Evolutionary conservation across 1,139 yeast genomes (phyloP), one percentile per base, ranked within the genome.

Genomic region (Candida sanyaensis): DNA sequence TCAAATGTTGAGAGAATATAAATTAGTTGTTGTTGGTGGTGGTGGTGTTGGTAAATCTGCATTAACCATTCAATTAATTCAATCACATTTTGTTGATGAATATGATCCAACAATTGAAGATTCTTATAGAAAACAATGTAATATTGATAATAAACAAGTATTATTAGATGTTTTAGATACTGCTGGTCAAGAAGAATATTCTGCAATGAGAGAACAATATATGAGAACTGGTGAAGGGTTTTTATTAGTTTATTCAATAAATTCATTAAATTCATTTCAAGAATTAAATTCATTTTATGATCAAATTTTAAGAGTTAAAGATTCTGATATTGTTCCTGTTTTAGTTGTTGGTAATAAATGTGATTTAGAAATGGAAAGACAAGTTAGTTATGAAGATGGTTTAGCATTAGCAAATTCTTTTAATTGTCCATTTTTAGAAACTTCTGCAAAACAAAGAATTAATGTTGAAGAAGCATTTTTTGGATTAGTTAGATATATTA

Each of bases 21-120:
- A 92, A 64, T 73, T 93, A 54, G 97, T 92, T 21, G 97, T 93
- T 49, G 96, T 93, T 45, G 98, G 98, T 49, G 98, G 97, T 44
- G 98, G 98, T 68, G 97, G 97, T 68, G 98, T 93, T 51, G 99
- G 99, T 71, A 93, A 93, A 68, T 88, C 96, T 9, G 98, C 98
- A 8, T 75, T 92, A 55, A 92, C 97, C 46, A 91, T 92, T 55
- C 96, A 91, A 67, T 75, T 86, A 59, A 89, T 91, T 52, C 97
- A 91, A 65, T 83, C 91, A 48, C 96, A 90, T 65, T 92, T 92
- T 64, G 96, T 92, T 37, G 96, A 90, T 65, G 97, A 93, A 59
- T 93, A 93, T 61, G 98, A 95, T 69, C 99, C 99, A 12, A 93
- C 99, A 17, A 93, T 93, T 61, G 99, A 93, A 69, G 99, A 81